A percentile compares a stretch with the other conserved stretches of the same genome.
These are phyloP conservation scores for Penicillium sumatraense DNA, from an alignment of 2,329 filamentous ascomycete species.

Conservation along the genomic window DNA sequence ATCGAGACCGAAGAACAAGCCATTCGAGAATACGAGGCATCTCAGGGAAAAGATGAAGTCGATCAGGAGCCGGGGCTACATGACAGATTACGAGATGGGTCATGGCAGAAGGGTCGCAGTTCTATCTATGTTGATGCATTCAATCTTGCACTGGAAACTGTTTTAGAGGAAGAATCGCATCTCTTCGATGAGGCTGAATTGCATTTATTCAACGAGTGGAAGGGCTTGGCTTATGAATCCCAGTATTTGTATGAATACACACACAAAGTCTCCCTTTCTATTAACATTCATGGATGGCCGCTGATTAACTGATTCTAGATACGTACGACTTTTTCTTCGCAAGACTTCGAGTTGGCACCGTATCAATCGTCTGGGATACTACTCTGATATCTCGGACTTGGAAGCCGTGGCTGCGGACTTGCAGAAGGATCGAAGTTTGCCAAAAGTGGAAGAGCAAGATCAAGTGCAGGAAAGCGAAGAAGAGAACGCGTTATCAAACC, in stretches of 20 bases:
- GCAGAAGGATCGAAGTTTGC: conserved; percentile 63
- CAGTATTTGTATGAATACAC: conserved; percentile 84
- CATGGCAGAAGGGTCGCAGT: conserved; percentile 76
- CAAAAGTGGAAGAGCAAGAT: conserved; percentile 41
- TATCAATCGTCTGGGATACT: conserved; percentile 74
- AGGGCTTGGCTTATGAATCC: conserved; percentile 74
- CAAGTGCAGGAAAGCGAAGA: conserved; percentile 10
- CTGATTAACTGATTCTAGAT: conserved; percentile 66
- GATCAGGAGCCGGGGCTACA: conserved; percentile 43
- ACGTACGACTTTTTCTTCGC: conserved; percentile 88
- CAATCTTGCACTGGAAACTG: conserved; percentile 86
- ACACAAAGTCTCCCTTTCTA: not conserved
- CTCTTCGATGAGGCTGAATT: conserved; percentile 82
- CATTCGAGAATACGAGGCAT: conserved; percentile 78
- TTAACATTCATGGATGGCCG: conserved; percentile 3
- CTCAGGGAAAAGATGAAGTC: conserved; percentile 56
- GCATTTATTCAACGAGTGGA: conserved; percentile 78
- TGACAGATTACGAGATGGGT: conserved; percentile 59
- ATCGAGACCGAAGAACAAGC: conserved; percentile 71
- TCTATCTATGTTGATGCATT: conserved; percentile 98
- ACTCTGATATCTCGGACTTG: conserved; percentile 80
- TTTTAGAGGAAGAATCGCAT: conserved; percentile 85
- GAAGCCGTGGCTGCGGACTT: conserved; percentile 67
- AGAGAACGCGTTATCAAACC: conserved; percentile 38
- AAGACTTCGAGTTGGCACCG: conserved; percentile 94